phyloP scores from a whole-genome alignment of 345 rosid species.

The Hypericum perforatum region DNA sequence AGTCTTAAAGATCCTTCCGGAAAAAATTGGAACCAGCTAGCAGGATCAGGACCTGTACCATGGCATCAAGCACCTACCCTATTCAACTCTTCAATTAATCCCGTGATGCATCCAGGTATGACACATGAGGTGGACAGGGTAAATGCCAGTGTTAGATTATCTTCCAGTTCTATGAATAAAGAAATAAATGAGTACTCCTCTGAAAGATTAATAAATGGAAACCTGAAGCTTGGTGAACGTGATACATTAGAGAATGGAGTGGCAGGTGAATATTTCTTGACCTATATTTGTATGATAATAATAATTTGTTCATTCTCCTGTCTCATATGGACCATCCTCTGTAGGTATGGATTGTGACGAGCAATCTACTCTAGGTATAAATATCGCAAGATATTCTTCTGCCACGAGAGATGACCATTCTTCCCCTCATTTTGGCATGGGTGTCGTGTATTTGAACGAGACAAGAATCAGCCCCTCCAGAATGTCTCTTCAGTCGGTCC shows the following conservation, averaged over 20 bases:
- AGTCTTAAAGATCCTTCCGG: constrained; percentile 41
- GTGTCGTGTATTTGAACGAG: constrained; percentile 37
- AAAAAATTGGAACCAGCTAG: constrained; percentile 56
- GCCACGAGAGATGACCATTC: constrained; percentile 48
- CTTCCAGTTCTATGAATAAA: constrained; percentile 39
- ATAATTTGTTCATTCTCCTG: neutral
- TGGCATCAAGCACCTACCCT: constrained; percentile 66
- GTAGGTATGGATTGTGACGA: constrained; percentile 46
- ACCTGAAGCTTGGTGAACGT: constrained; percentile 31
- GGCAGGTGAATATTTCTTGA: constrained; percentile 36
- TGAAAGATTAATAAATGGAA: constrained; percentile 50
- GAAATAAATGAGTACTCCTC: constrained; percentile 46
- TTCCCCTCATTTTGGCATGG: constrained; percentile 35
- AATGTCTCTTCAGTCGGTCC: constrained; percentile 31
- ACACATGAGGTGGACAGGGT: constrained; percentile 46
- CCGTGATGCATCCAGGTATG: constrained; percentile 40
- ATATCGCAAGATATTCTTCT: constrained; percentile 31
- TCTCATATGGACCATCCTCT: constrained; percentile 8
- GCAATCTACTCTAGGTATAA: constrained; percentile 34
- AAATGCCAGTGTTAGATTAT: constrained; percentile 27
- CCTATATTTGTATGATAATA: neutral
- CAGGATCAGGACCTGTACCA: constrained; percentile 65
- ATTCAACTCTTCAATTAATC: constrained; percentile 49
- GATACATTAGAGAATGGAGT: constrained; percentile 45
- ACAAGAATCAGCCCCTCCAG: constrained; percentile 39